Conservation (phyloP, 495 filamentous ascomycete genomes). For the Rusavskia elegans region DNA sequence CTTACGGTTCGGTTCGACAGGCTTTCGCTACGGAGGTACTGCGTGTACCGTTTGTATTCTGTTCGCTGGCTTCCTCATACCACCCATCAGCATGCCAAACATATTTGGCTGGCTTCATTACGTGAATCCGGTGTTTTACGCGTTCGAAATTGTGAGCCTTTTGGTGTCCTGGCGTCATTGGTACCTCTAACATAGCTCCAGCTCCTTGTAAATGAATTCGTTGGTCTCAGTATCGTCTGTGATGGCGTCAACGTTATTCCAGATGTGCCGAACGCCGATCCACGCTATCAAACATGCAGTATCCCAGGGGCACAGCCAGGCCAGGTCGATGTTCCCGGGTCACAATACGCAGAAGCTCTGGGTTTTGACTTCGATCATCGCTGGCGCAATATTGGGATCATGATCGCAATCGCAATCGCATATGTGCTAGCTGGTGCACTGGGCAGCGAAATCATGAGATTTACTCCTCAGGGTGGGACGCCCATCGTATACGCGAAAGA, state of each 20-base stretch:
- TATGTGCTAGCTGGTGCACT: slow-evolving; percentile 50
- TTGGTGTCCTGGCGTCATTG: slow-evolving; percentile 34
- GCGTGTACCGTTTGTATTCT: slow-evolving; percentile 48
- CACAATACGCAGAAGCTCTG: slow-evolving; percentile 35
- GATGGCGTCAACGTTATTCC: slow-evolving; percentile 36
- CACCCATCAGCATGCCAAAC: slow-evolving; percentile 34
- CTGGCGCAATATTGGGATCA: slow-evolving; percentile 65
- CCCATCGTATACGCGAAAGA: slow-evolving; percentile 50
- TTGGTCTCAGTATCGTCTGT: slow-evolving; percentile 46
- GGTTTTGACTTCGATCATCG: slow-evolving; percentile 43
- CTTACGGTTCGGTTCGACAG: slow-evolving; percentile 52
- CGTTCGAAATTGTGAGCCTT: slow-evolving; percentile 67
- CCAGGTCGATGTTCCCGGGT: slow-evolving; percentile 34
- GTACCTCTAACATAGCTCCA: slow-evolving; percentile 27
- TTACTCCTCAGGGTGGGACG: slow-evolving; percentile 31
- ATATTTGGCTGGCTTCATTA: slow-evolving; percentile 87
- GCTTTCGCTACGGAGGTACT: slow-evolving; percentile 50
- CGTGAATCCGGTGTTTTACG: slow-evolving; percentile 69
- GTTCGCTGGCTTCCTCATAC: slow-evolving; percentile 75
- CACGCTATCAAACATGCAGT: slow-evolving; percentile 37
- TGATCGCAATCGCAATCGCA: slow-evolving; percentile 49
- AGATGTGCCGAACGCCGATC: slow-evolving; percentile 28
- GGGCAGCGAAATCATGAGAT: slow-evolving; percentile 35
- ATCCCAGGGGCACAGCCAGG: slow-evolving; percentile 47
- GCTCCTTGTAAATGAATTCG: slow-evolving; percentile 71